Evolutionary conservation across 805 yeast genomes (phyloP).

Genomic region (Wickerhamiella dianesei): DNA sequence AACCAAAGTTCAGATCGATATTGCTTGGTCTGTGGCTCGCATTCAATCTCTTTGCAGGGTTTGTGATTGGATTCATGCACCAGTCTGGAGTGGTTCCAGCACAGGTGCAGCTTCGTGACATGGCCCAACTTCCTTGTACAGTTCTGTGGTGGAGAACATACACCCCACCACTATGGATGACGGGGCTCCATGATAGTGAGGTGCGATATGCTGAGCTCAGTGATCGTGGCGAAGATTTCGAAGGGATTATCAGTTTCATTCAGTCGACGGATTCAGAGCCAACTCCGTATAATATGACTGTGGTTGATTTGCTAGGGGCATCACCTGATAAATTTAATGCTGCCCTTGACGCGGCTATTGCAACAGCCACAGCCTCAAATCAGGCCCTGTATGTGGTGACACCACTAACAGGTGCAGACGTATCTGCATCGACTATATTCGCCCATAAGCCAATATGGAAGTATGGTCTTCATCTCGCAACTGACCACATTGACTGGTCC

Average conservation of each 20-base stretch:
- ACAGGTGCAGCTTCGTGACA: conserved; percentile 24
- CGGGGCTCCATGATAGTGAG: conserved; percentile 26
- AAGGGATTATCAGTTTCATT: not conserved
- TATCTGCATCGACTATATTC: not conserved
- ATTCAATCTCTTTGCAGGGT: conserved; percentile 47
- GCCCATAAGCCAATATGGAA: not conserved
- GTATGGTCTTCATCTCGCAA: not conserved
- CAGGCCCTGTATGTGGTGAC: not conserved
- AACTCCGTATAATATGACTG: not conserved
- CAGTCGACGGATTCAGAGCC: not conserved
- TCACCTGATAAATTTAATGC: not conserved
- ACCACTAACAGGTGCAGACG: not conserved
- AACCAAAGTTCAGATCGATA: conserved; percentile 11
- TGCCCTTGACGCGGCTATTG: not conserved
- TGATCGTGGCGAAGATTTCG: not conserved
- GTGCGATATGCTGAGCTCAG: conserved; percentile 19
- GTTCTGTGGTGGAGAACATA: conserved; percentile 89
- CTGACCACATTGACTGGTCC: not conserved
- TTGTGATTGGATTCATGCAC: conserved; percentile 68
- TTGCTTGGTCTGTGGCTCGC: conserved; percentile 37
- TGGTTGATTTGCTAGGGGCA: not conserved
- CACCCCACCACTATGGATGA: conserved; percentile 83
- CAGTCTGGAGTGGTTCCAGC: conserved; percentile 84
- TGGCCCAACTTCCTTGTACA: conserved; percentile 21
- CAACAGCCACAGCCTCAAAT: not conserved